Base-by-base conservation (phyloP, 164 flowering plant genomes). In the Litsea cubeba region DNA sequence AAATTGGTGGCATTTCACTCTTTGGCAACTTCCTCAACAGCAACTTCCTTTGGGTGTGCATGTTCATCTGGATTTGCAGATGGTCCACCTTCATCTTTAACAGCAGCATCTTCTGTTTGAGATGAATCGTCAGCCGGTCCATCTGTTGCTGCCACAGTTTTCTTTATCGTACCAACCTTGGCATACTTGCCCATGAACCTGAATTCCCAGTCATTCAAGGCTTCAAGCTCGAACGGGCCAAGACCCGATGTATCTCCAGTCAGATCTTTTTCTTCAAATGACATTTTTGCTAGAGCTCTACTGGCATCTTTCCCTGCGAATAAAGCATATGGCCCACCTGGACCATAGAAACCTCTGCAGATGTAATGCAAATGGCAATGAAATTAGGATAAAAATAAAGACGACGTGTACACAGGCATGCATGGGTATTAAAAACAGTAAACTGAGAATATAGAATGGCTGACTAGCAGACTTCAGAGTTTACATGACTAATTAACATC, bases 241-340 rank as follows among this genome's bases (percentile, higher is more conserved):
- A 96, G 97, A 69, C 96, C 99, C 18, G 95, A 81, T 70, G 89
- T 83, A 68, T 94, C 95, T 1, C 97, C 97, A 15, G 89, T 96
- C n/a, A 96, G 84, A 81, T 96, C 98, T 77, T 83, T 84, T 1
- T 91, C 95, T 50, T 96, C 98, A 68, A 96, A 96, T 23, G 99
- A 96, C 97, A 96, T 91, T 81, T 91, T 94, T 57, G 99, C 99
- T 49, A 96, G 91, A 72, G 99, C 98, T 82, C 98, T 83, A 76
- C 99, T 93, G 2, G 99, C 99, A 76, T 95, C 99, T 76, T 90
- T 95, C 64, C 98, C 99, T 1, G 99, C 91, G 74, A 96, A 96
- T 72, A 96, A 73, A 14, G 97, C 97, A 82, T 96, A 96, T 26
- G 98, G 98, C 32, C 99, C 99, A 25, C 99, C 99, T 5, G 99